A percentile compares a stretch with the other conserved stretches of the same genome.
These are phyloP conservation scores for Lipomyces starkeyi DNA, from an alignment of 805 yeast genomes.

Conservation along the genomic window DNA sequence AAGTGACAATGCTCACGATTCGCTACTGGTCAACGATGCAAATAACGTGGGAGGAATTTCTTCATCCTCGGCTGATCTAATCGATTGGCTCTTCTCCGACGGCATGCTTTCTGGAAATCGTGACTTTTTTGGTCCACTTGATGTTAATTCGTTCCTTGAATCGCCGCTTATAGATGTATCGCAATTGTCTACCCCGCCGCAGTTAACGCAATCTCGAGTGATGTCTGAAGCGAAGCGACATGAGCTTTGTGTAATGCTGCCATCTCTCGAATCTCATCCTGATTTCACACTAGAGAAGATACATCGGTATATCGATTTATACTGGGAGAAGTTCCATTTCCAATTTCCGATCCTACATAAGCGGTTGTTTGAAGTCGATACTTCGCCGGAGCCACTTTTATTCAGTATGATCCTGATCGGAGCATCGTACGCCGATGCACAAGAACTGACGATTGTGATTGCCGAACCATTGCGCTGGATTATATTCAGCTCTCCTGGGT, in stretches of 20 bases:
- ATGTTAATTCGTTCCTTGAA: conserved; percentile 39
- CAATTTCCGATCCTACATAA: conserved; percentile 64
- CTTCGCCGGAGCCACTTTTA: conserved; percentile 57
- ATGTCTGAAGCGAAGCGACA: conserved; percentile 46
- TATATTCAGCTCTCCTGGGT: conserved; percentile 72
- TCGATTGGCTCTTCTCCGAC: conserved; percentile 49
- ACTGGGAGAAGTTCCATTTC: conserved; percentile 66
- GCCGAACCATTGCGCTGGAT: conserved; percentile 69
- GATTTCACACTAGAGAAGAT: conserved; percentile 47
- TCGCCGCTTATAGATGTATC: conserved; percentile 53
- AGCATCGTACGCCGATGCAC: conserved; percentile 53
- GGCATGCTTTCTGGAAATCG: conserved; percentile 43
- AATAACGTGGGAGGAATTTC: not conserved
- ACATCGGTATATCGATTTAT: conserved; percentile 45
- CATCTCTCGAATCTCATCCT: conserved; percentile 47
- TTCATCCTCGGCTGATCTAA: conserved; percentile 42
- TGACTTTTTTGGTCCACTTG: conserved; percentile 39
- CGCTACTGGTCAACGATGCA: too few relatives aligned
- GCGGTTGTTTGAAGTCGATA: conserved; percentile 60
- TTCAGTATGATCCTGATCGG: conserved; percentile 65
- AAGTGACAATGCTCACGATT: too few relatives aligned
- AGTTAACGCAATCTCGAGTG: conserved; percentile 42
- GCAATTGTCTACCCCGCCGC: conserved; percentile 47
- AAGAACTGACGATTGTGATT: conserved; percentile 51
- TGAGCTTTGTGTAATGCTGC: conserved; percentile 25